Conservation (phyloP, 164 flowering plant species). For the Litsea cubeba region DNA sequence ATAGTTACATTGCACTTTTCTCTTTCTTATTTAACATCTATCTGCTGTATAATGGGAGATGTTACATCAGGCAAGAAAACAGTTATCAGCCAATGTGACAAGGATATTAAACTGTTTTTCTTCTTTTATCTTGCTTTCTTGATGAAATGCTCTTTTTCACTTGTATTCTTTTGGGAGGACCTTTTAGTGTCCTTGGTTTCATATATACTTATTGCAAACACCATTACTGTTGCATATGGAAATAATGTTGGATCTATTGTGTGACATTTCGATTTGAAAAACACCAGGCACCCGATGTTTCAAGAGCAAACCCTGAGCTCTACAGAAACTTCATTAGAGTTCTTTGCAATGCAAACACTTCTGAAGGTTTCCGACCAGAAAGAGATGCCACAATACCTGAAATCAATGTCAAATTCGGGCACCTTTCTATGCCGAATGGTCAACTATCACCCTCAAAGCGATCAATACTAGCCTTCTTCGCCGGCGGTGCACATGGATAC, state of each 20-base stretch:
- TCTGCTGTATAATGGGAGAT: too few species aligned
- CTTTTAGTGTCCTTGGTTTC: too few species aligned
- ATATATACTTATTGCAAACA: neutral
- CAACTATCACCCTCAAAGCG: neutral
- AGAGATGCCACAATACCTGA: slow-evolving; percentile 26
- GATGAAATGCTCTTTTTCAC: too few species aligned
- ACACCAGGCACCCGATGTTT: slow-evolving; percentile 21
- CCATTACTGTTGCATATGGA: too few species aligned
- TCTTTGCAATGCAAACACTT: slow-evolving; percentile 27
- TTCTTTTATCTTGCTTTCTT: too few species aligned
- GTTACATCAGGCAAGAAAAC: too few species aligned
- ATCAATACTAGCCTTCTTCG: slow-evolving; percentile 4
- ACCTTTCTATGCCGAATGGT: neutral
- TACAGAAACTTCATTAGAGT: slow-evolving; percentile 33
- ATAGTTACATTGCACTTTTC: too few species aligned
- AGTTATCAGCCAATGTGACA: too few species aligned
- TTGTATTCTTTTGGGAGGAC: too few species aligned
- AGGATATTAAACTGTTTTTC: too few species aligned
- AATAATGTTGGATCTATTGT: neutral
- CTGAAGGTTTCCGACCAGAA: slow-evolving; percentile 20
- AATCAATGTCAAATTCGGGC: slow-evolving; percentile 8
- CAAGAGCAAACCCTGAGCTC: slow-evolving; percentile 24
- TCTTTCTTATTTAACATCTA: too few species aligned
- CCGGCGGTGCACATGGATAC: slow-evolving; percentile 4
- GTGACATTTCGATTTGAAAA: neutral